Base-by-base conservation (phyloP, 805 yeast species). In the Phaffomyces antillensis region DNA sequence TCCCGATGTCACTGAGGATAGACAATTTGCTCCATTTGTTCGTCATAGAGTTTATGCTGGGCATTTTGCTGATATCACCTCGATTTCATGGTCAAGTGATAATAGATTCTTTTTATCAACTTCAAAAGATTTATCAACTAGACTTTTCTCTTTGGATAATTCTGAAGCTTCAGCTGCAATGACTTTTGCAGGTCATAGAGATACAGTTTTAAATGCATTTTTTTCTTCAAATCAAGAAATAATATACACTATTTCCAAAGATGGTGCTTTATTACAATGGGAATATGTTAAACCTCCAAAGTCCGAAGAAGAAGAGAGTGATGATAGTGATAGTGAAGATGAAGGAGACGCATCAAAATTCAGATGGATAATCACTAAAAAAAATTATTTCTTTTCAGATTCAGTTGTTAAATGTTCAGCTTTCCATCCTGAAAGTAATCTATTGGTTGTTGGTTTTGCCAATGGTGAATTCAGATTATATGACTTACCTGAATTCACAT, bases 1-100 rank as follows among this genome's bases (percentile, higher is more conserved):
- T 1, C 97, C 97, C 0, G 81, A 77, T 39, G 69, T 72, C 23
- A 67, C 79, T 8, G 93, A 86, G 55, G 96, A 88, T 58, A 75
- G 96, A 49, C 96, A 89, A 61, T 93, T 93, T 72, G 93, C 96
- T 0, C 99, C 99, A 15, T 93, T 93, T 65, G 86, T 91, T 35
- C 83, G 96, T 51, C 87, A 86, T 64, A 72, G 96, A 58, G 77
- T 86, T 8, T 89, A 89, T 56, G 88, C 96, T 1, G 99, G 99
- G 32, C 99, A 93, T 67, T 89, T 80, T 61, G 81, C 81, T 41
- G 95, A 87, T 54, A 78, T 93, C 23, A 72, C 77, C 2, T 78
- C 89, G 2, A 63, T 93, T 11, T 73, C 86, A 3, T 93, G 98
- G 98, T 87, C 97, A 1, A 73, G 72, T 26, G 99, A 93, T 64